Conservation (phyloP, 1,139 yeast genomes). For the Tardiomyces depauwii region DNA sequence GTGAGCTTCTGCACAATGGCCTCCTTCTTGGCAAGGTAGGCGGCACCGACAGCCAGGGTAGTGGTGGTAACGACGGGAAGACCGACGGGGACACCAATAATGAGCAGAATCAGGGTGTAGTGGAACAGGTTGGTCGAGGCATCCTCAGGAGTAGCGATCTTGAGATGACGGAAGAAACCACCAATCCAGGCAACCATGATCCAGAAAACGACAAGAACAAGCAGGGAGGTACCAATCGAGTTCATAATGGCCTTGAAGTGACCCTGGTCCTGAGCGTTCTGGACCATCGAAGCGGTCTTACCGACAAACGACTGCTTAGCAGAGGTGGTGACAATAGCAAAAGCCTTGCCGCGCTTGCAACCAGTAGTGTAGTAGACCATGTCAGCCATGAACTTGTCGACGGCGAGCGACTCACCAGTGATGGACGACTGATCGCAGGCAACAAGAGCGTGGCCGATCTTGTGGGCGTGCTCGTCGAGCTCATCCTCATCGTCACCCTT, state of each 20-base stretch:
- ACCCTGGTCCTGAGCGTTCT: constrained; percentile 67
- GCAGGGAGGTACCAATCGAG: constrained; percentile 67
- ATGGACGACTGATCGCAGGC: constrained; percentile 72
- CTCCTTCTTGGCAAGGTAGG: constrained; percentile 58
- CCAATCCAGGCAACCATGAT: constrained; percentile 66
- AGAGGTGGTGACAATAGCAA: constrained; percentile 62
- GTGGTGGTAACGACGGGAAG: constrained; percentile 71
- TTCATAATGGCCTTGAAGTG: constrained; percentile 75
- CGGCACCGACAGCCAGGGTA: constrained; percentile 81
- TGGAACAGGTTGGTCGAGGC: constrained; percentile 75
- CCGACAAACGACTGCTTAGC: constrained; percentile 65
- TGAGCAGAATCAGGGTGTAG: constrained; percentile 88
- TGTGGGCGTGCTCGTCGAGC: constrained; percentile 44
- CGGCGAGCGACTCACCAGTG: constrained; percentile 74
- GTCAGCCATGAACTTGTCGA: constrained; percentile 61
- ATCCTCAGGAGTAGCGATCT: constrained; percentile 76
- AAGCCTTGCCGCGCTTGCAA: constrained; percentile 72
- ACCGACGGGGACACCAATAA: constrained; percentile 92
- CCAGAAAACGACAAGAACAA: constrained; percentile 60
- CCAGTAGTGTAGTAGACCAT: constrained; percentile 48
- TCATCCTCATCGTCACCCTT: constrained; percentile 64
- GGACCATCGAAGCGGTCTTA: constrained; percentile 70
- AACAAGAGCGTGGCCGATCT: constrained; percentile 37
- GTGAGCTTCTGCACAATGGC: constrained; percentile 73
- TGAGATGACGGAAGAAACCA: constrained; percentile 71